Evolutionary conservation across 345 rosid genomes (phyloP).

Genomic region (Eucalyptus pumila): DNA sequence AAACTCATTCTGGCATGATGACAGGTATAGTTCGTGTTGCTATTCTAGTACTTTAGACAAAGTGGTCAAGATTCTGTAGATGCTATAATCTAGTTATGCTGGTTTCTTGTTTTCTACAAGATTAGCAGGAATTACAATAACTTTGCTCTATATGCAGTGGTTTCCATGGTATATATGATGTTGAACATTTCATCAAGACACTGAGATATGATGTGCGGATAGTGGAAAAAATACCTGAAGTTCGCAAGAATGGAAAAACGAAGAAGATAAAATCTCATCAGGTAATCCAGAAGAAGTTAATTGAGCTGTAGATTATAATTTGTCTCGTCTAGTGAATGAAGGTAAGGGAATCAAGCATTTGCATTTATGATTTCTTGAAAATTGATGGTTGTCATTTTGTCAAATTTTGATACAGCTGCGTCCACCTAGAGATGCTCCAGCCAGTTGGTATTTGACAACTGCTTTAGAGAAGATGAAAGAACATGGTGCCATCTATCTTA

Average conservation of each 20-base stretch:
- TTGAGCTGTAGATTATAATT: background rate
- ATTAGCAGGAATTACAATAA: background rate
- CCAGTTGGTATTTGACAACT: slow-evolving; percentile 72
- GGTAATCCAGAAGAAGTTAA: slow-evolving; percentile 20
- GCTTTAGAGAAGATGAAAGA: slow-evolving; percentile 88
- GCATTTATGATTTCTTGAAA: background rate
- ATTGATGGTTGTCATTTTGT: background rate
- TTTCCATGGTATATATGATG: slow-evolving; percentile 92
- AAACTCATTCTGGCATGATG: slow-evolving; percentile 98
- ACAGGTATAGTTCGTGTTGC: slow-evolving; percentile 37
- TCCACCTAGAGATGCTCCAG: slow-evolving; percentile 93
- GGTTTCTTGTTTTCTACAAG: background rate
- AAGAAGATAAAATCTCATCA: slow-evolving; percentile 87
- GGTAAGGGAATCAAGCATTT: background rate
- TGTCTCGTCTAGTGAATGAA: background rate
- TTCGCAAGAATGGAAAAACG: slow-evolving; percentile 73
- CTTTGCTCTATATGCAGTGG: slow-evolving; percentile 33
- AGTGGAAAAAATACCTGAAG: slow-evolving; percentile 83
- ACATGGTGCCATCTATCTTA: slow-evolving; percentile 89
- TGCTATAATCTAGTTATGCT: background rate
- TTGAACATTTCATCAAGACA: slow-evolving; percentile 78
- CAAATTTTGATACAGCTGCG: slow-evolving; percentile 38
- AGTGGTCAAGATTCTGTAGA: background rate
- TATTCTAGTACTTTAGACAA: background rate
- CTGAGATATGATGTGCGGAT: slow-evolving; percentile 75